Evolutionary conservation across 2,329 filamentous ascomycete genomes (phyloP).

Genomic region (Paecilomyces niveus): DNA sequence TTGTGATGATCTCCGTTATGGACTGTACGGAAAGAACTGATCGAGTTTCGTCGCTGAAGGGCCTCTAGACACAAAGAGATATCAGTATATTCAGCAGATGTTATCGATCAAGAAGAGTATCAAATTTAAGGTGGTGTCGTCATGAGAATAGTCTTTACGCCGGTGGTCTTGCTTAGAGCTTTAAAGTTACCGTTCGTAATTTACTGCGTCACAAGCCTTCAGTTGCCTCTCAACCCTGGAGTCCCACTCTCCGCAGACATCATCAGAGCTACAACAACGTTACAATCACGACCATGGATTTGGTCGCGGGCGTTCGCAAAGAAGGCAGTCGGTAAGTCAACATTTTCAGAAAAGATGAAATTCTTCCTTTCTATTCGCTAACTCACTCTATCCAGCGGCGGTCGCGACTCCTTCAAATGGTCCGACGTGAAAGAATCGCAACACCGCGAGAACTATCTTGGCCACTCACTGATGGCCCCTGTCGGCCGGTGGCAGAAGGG

Average conservation of each 20-base stretch:
- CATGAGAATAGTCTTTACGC: no score
- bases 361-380: conserved; percentile 1
- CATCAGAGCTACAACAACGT: neutral
- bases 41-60: neutral
- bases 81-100: neutral
- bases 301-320: conserved; percentile 87
- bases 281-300: conserved; percentile 60
- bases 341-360: neutral
- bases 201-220: neutral
- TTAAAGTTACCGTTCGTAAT: neutral
- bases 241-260: neutral
- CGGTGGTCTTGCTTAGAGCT: neutral
- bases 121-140: neutral
- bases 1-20: neutral
- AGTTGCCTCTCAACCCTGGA: neutral
- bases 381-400: conserved; percentile 52
- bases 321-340: conserved; percentile 62
- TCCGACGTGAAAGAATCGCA: conserved; percentile 80
- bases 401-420: conserved; percentile 90
- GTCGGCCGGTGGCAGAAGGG: conserved; percentile 88
- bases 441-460: conserved; percentile 86
- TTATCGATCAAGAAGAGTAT: neutral
- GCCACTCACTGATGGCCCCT: conserved; percentile 84
- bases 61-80: neutral
- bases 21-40: neutral